Evolutionary conservation across 495 filamentous ascomycete species (phyloP), one percentile per base, ranked within the genome.

Genomic region (Podospora australis): DNA sequence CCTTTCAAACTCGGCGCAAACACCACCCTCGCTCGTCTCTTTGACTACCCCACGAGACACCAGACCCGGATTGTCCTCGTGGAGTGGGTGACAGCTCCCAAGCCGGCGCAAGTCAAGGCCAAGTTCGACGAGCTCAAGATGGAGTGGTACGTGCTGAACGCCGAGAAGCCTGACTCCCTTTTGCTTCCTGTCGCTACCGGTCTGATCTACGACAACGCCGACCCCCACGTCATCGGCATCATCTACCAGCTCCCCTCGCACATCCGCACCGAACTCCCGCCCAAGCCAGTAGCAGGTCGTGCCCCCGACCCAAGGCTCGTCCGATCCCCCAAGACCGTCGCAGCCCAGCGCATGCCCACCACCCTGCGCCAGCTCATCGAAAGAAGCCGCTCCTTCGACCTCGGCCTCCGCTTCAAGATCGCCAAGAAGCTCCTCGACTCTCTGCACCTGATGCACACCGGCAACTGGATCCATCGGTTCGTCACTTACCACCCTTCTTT

Each of bases 311-410:
- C 8, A 2, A 16, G 35, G 2, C 14, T 52, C 0, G 28, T 52
- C 9, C 50, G 43, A 35, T 52, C 50, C 20, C 50, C 50, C 16
- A 52, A 42, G 14, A 43, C 43, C 50, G 36, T 46, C 38, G 50
- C 50, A 6, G 36, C 35, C 1, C 10, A 47, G 17, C 35, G 50
- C 4, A 47, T 47, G 50, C 50, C 50, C 26, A 52, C 50, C 28
- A 52, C 10, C 14, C 22, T 52, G n/a, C 22, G 50, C 2, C 25
- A 52, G 5, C 38, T 52, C 19, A 52, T 52, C 26, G 43, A 10
- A 19, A 40, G 14, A 10, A 11, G n/a, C 19, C 43, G 1, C 20
- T 25, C 43, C 10, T 4, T 47, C 26, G 38, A 42, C 44, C 44
- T 52, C 9, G 44, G 44, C 2, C 17, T 52, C 20, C 50, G 50